Evolutionary conservation across 2,329 filamentous ascomycete species (phyloP).

Genomic region (Chrysosporium keratinophilum): DNA sequence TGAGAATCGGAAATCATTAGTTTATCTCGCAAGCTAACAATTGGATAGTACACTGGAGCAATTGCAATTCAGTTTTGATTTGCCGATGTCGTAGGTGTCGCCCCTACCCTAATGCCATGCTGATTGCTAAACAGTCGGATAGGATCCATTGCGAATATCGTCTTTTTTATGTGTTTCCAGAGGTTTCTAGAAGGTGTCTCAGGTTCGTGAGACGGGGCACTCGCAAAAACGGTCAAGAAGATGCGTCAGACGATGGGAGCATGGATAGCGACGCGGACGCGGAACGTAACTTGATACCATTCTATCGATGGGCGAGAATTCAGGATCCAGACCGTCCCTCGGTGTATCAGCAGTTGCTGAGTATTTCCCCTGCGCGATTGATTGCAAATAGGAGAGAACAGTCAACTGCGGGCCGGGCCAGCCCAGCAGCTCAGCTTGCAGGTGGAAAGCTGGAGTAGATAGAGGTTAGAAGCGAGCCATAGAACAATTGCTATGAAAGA

Average conservation of each 20-base stretch:
- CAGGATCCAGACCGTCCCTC: slow-evolving; percentile 5
- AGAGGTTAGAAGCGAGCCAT: background rate
- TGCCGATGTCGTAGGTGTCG: slow-evolving; percentile 8
- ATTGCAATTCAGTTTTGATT: slow-evolving; percentile 9
- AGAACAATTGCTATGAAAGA: background rate
- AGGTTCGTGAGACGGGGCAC: background rate
- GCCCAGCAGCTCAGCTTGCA: background rate
- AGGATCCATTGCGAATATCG: slow-evolving; percentile 12
- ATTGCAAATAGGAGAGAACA: background rate
- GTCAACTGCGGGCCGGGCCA: background rate
- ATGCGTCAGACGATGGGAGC: background rate
- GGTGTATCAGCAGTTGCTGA: background rate
- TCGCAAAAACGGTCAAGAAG: background rate
- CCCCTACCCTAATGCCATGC: background rate
- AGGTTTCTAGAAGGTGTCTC: background rate
- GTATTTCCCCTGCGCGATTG: background rate
- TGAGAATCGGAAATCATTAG: background rate
- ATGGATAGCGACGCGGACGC: background rate
- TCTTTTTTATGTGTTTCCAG: slow-evolving; percentile 10
- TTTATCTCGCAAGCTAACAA: background rate
- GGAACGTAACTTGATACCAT: slow-evolving; percentile 3
- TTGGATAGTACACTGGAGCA: slow-evolving; percentile 2
- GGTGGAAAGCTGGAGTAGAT: background rate
- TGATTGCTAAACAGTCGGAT: background rate
- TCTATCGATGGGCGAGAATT: slow-evolving; percentile 11